phyloP scores from a whole-genome alignment of 1,139 yeast species.

The Suhomyces taliae region DNA sequence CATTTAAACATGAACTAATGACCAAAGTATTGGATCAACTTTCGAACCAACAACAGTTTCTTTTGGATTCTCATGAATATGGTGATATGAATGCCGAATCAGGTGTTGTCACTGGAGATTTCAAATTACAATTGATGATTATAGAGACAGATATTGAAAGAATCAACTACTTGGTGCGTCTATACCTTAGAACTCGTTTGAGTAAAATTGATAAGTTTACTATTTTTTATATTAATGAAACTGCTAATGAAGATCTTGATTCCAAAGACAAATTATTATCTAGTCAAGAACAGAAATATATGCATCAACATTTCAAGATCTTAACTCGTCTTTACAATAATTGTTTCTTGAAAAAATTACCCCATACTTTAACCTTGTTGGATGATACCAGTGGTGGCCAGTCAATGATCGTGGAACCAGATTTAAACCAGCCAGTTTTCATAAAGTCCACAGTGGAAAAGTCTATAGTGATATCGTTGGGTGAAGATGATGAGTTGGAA shows the following conservation, averaged over 20 bases:
- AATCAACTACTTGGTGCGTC: conserved; percentile 72
- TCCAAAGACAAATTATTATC: conserved; percentile 42
- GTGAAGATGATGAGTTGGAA: conserved; percentile 59
- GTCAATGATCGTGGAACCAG: conserved; percentile 79
- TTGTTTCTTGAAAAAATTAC: conserved; percentile 67
- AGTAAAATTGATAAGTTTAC: conserved; percentile 70
- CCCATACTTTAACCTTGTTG: conserved; percentile 64
- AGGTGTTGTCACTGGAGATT: conserved; percentile 53
- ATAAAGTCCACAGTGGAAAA: conserved; percentile 48
- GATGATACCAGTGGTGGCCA: conserved; percentile 79
- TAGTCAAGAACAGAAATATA: conserved; percentile 58
- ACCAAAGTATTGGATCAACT: conserved; percentile 57
- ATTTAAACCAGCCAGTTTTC: conserved; percentile 73
- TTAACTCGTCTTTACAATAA: conserved; percentile 65
- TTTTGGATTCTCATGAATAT: conserved; percentile 59
- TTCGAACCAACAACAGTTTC: conserved; percentile 68
- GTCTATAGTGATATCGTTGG: conserved; percentile 29
- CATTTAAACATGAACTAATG: conserved; percentile 63
- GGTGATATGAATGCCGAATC: conserved; percentile 43
- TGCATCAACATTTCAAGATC: conserved; percentile 58
- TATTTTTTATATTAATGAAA: conserved; percentile 47
- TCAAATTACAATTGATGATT: conserved; percentile 76
- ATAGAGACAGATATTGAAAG: conserved; percentile 92
- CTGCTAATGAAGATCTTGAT: conserved; percentile 24
- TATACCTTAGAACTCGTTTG: conserved; percentile 77